phyloP scores from a whole-genome alignment of 768 basidiomycete genomes.

The Leccinum truebloodii region DNA sequence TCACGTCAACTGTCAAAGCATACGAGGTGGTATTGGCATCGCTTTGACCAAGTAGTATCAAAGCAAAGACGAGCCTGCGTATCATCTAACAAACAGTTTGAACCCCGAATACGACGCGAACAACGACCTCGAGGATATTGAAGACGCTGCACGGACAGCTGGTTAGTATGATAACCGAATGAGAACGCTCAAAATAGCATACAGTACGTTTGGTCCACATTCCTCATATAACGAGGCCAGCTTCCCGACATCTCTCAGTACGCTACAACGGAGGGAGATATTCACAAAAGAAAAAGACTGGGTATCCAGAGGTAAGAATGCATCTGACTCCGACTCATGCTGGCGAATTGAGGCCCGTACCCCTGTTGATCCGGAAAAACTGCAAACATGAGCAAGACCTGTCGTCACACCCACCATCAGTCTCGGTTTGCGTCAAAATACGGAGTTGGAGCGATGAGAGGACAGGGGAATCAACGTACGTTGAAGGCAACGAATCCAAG shows the following conservation, averaged over 20 bases:
- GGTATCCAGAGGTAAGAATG: neutral
- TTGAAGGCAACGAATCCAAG: slow-evolving; percentile 41
- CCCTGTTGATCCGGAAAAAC: slow-evolving; percentile 33
- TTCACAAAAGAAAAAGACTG: neutral
- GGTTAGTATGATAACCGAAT: neutral
- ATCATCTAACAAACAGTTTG: neutral
- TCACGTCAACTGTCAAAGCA: neutral
- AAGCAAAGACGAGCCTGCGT: neutral
- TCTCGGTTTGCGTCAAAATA: neutral
- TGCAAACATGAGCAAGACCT: slow-evolving; percentile 32
- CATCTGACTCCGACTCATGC: neutral
- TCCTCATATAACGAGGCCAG: neutral
- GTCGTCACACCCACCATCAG: neutral
- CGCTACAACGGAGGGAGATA: neutral
- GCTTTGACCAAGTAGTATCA: neutral
- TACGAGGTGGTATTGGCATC: neutral
- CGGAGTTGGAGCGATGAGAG: no score
- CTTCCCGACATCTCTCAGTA: neutral
- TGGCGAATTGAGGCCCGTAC: neutral
- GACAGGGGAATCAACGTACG: slow-evolving; percentile 24
- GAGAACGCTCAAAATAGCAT: neutral
- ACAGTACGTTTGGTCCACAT: neutral
- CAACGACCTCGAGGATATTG: neutral
- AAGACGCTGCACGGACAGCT: neutral
- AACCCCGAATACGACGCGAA: neutral